Percentiles rank a stretch among this genome's conserved stretches.
Conservation (phyloP, 495 filamentous ascomycete species). For the Penicillium paxilli region DNA sequence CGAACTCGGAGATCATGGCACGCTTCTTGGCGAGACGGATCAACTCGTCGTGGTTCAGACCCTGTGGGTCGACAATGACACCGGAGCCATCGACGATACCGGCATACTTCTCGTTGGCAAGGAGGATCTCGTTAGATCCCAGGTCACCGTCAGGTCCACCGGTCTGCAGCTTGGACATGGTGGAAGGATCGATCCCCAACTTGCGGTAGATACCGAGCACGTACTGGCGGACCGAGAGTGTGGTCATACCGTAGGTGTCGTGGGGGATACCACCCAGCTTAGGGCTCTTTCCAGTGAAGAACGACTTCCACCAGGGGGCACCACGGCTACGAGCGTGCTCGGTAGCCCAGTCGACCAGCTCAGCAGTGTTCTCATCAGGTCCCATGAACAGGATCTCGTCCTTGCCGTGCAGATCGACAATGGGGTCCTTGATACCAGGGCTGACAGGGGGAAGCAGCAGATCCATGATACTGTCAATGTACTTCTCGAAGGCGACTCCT, state of each 20-base stretch:
- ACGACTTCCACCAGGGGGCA: constrained; percentile 99
- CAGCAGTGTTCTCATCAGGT: constrained; percentile 97
- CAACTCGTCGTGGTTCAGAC: constrained; percentile 81
- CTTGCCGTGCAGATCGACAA: constrained; percentile 91
- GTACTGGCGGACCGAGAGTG: constrained; percentile 91
- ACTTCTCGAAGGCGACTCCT: constrained; percentile 94
- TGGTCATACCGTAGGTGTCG: constrained; percentile 97
- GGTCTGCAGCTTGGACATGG: constrained; percentile 90
- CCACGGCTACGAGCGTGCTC: constrained; percentile 86
- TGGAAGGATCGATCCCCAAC: constrained; percentile 78
- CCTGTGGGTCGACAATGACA: constrained; percentile 90
- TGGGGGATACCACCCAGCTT: constrained; percentile 95
- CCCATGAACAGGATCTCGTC: constrained; percentile 98
- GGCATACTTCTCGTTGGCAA: constrained; percentile 92
- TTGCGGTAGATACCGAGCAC: constrained; percentile 97
- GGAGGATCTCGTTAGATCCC: constrained; percentile 95
- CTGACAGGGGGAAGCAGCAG: constrained; percentile 84
- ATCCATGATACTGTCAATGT: constrained; percentile 97
- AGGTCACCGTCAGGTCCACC: constrained; percentile 96
- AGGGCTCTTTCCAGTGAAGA: constrained; percentile 98
- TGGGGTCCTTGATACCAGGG: constrained; percentile 97
- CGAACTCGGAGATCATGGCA: constrained; percentile 86
- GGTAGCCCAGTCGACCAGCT: constrained; percentile 96
- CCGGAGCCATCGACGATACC: constrained; percentile 93
- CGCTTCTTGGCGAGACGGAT: constrained; percentile 81